Evolutionary conservation across 1,284 basidiomycete genomes (phyloP).

Genomic region (Kwoniella shivajii): DNA sequence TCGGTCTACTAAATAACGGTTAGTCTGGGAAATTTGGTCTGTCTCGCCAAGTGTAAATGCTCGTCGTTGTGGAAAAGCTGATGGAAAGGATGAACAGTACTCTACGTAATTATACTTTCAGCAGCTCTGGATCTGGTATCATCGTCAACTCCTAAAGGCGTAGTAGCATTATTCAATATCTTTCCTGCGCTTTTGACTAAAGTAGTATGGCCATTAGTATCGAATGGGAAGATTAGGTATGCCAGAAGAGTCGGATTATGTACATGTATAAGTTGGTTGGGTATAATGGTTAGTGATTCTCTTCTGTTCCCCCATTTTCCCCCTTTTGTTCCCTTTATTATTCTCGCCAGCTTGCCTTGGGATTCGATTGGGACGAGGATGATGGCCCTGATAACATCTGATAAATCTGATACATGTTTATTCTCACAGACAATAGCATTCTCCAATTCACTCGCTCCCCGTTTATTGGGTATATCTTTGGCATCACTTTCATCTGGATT

Average conservation of each 20-base stretch:
- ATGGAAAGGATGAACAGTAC: conserved; percentile 66
- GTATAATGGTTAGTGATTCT: conserved; percentile 68
- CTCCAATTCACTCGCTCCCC: conserved; percentile 67
- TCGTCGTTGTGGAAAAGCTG: no score
- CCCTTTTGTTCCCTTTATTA: not conserved
- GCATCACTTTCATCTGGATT: conserved; percentile 91
- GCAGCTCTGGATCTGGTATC: conserved; percentile 94
- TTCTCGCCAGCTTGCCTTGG: no score
- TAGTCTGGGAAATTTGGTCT: conserved; percentile 4
- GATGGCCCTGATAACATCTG: not conserved
- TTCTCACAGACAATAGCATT: conserved; percentile 83
- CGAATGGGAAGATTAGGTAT: conserved; percentile 81
- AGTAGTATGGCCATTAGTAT: conserved; percentile 87
- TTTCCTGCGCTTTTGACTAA: conserved; percentile 80
- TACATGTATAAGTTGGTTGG: conserved; percentile 69
- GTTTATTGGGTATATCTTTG: conserved; percentile 81
- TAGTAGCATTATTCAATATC: conserved; percentile 90
- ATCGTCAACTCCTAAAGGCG: conserved; percentile 79
- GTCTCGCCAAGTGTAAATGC: not conserved
- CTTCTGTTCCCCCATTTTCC: not conserved
- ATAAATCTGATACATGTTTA: not conserved
- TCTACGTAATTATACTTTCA: conserved; percentile 94
- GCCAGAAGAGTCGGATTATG: conserved; percentile 73
- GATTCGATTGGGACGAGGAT: not conserved
- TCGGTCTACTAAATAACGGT: conserved; percentile 55